Evolutionary conservation across 1,284 basidiomycete genomes (phyloP).

Genomic region (Calocybe gambosa): DNA sequence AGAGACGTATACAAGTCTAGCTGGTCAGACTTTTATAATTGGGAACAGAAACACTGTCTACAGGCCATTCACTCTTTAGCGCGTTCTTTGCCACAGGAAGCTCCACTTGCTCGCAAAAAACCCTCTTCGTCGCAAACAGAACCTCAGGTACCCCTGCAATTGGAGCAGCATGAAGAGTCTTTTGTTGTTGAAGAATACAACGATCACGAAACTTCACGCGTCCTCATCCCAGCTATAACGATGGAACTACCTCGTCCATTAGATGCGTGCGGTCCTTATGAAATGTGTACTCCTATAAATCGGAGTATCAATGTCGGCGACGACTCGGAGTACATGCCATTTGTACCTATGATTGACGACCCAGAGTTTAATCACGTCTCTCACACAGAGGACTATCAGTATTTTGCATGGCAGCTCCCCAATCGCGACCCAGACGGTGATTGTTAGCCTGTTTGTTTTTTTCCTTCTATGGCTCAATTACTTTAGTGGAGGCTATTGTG

Average conservation of each 20-base stretch:
- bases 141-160: no score
- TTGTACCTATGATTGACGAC: slow-evolving; percentile 56
- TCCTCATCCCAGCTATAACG: slow-evolving; percentile 5
- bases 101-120: neutral
- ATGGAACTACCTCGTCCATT: slow-evolving; percentile 13
- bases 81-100: slow-evolving; percentile 4
- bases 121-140: neutral
- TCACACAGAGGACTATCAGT: slow-evolving; percentile 37
- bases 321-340: slow-evolving; percentile 47
- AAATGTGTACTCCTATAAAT: slow-evolving; percentile 42
- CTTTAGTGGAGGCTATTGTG: slow-evolving; percentile 37
- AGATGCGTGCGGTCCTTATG: slow-evolving; percentile 36
- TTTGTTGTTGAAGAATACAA: slow-evolving; percentile 13
- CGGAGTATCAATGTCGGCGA: slow-evolving; percentile 48
- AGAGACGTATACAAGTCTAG: slow-evolving; percentile 10
- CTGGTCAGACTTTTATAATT: slow-evolving; percentile 17
- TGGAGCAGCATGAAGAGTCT: slow-evolving; percentile 7
- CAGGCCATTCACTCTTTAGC: slow-evolving; percentile 13
- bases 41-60: slow-evolving; percentile 17
- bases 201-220: neutral
- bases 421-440: slow-evolving; percentile 44
- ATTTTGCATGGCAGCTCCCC: slow-evolving; percentile 41
- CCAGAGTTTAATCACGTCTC: slow-evolving; percentile 34
- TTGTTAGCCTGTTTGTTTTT: slow-evolving; percentile 19
- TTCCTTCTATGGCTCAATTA: neutral